Conservation (phyloP, 495 filamentous ascomycete genomes). For the Lichenothelia convexa region DNA sequence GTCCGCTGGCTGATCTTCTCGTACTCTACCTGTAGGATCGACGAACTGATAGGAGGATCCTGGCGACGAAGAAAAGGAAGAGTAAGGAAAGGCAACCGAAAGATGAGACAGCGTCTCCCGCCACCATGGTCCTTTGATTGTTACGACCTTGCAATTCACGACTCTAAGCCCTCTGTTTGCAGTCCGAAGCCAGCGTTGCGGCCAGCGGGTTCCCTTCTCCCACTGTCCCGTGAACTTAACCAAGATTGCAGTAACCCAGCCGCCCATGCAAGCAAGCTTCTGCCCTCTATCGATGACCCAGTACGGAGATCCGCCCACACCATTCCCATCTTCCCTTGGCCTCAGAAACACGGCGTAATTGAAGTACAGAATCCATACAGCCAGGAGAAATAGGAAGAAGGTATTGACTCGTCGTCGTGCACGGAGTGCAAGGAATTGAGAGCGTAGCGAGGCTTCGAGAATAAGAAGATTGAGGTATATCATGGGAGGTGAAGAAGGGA, state of each 20-base stretch:
- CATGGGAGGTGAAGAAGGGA: slow-evolving; percentile 83
- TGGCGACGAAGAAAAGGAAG: not conserved
- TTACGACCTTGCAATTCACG: slow-evolving; percentile 90
- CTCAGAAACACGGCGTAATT: slow-evolving; percentile 73
- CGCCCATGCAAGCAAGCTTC: slow-evolving; percentile 74
- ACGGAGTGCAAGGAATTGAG: slow-evolving; percentile 78
- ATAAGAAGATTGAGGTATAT: slow-evolving; percentile 97
- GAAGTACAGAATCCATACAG: slow-evolving; percentile 65
- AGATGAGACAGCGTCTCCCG: slow-evolving; percentile 60
- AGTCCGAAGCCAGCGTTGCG: slow-evolving; percentile 70
- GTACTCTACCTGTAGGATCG: not conserved
- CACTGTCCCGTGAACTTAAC: slow-evolving; percentile 91
- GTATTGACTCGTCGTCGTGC: slow-evolving; percentile 82
- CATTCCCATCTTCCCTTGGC: slow-evolving; percentile 74
- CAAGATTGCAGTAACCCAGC: slow-evolving; percentile 60
- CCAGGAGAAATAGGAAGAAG: slow-evolving; percentile 73
- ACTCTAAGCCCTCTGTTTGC: slow-evolving; percentile 76
- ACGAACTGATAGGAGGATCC: no score
- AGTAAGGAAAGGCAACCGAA: slow-evolving; percentile 1
- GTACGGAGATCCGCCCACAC: slow-evolving; percentile 83
- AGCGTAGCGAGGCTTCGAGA: slow-evolving; percentile 82
- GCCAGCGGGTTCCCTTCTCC: slow-evolving; percentile 89
- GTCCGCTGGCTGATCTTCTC: not conserved
- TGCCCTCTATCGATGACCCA: slow-evolving; percentile 83
- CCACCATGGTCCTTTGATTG: slow-evolving; percentile 71